A percentile compares a stretch with the other conserved stretches of the same genome.
These are phyloP conservation scores for Xylona heveae DNA, from an alignment of 495 filamentous ascomycete genomes.

Conservation along the genomic window DNA sequence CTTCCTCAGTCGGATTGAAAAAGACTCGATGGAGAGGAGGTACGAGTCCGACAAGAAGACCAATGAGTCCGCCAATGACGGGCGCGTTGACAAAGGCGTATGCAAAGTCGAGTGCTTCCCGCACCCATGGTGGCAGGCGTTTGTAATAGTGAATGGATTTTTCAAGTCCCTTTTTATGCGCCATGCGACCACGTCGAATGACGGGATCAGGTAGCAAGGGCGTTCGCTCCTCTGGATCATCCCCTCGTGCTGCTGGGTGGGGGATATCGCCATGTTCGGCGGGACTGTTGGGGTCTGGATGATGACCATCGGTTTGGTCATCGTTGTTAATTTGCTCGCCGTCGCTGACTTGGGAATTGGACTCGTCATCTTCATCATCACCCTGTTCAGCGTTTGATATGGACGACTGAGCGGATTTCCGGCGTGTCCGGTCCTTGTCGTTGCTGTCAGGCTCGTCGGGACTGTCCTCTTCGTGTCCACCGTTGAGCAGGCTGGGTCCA, in stretches of 20 bases:
- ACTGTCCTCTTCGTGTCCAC: conserved; percentile 12
- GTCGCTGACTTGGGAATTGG: conserved; percentile 8
- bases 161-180: conserved; percentile 9
- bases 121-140: conserved; percentile 15
- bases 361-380: conserved; percentile 10
- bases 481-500: conserved; percentile 35
- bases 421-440: too few species aligned
- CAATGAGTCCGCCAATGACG: conserved; percentile 39
- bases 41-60: conserved; percentile 37
- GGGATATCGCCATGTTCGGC: conserved; percentile 6
- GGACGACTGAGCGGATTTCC: too few species aligned
- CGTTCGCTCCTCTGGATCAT: conserved; percentile 23
- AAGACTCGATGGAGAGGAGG: conserved; percentile 42
- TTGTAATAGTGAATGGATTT: conserved; percentile 13
- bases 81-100: conserved; percentile 41
- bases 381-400: conserved; percentile 13
- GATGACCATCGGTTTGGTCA: conserved; percentile 9
- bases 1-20: conserved; percentile 38
- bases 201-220: conserved; percentile 23
- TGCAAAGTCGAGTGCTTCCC: conserved; percentile 20
- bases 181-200: conserved; percentile 9
- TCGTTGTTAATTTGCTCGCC: conserved; percentile 6
- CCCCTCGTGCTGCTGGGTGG: conserved; percentile 7
- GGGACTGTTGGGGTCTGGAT: conserved; percentile 7
- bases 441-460: conserved; percentile 16